Evolutionary conservation across 2,329 filamentous ascomycete species (phyloP), one percentile per base, ranked within the genome.

Genomic region (Rutstroemia sp.): DNA sequence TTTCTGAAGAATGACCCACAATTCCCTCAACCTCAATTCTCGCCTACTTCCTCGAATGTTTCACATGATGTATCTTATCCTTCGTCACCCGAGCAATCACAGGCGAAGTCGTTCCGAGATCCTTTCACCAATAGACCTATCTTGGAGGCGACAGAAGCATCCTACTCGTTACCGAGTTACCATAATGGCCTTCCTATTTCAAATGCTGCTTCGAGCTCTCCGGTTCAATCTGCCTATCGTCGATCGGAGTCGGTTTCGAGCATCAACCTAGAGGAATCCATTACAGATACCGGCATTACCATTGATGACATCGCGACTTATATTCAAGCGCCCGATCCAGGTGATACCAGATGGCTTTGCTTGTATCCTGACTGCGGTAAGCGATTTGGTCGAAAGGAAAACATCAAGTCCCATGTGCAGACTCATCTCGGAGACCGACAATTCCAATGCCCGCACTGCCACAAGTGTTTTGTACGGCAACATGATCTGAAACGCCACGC

Each of bases 321-420:
- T 71, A 92, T 92, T 64, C 78, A 80, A 49, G 87, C 86, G 1
- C 88, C 88, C 0, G 87, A 90, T 64, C 76, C 83, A 2, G 70
- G 72, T n/a, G 87, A 91, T 64, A 85, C 86, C 64, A 91, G 90
- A 72, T 94, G 87, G 86, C 77, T 85, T 6, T 94, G 88, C 69
- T 73, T 82, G n/a, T 92, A 75, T 65, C 76, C 90, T 8, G 85
- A 85, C 27, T 99, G 94, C 72, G 82, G 85, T 64, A 95, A 96
- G 72, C 83, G 85, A 53, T 97, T 99, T 69, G 92, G 92, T n/a
- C 84, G 94, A 65, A 95, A 96, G 71, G 94, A 99, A 72, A 97
- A 99, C 74, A 96, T 97, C 77, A 95, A 96, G 71, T 95, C 92
- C 0, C 94, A 99, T 71, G 90, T 99, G 14, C 94, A 99, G 73